A percentile compares a stretch with the other conserved stretches of the same genome.
Conservation (phyloP, 805 yeast species). For the Sugiyamaella floridensis region DNA sequence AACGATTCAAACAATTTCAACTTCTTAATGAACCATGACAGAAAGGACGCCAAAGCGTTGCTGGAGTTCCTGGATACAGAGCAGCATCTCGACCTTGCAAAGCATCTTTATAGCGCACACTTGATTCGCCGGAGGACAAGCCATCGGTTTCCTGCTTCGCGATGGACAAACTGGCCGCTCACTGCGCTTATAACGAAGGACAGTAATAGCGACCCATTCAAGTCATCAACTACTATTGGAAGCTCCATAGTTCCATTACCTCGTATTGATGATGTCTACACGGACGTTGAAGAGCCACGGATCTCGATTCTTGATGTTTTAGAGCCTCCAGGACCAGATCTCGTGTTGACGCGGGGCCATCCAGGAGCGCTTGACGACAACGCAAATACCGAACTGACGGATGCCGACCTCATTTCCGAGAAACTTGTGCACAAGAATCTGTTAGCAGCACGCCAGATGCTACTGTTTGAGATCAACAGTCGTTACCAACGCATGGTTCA, state of each 20-base stretch:
- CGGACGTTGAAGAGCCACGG: neutral
- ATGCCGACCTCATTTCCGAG: neutral
- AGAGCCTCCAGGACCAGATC: neutral
- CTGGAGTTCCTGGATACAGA: slow-evolving; percentile 18
- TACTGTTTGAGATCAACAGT: slow-evolving; percentile 22
- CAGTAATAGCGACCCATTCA: neutral
- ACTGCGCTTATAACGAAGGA: neutral
- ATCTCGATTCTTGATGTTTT: neutral
- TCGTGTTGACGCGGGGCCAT: neutral
- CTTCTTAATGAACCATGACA: neutral
- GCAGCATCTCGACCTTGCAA: slow-evolving; percentile 42
- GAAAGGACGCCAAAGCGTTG: neutral
- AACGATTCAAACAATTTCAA: too few relatives aligned
- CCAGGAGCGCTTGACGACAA: neutral
- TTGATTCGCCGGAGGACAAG: slow-evolving; percentile 36
- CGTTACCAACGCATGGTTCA: slow-evolving; percentile 19
- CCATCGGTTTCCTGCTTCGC: slow-evolving; percentile 32
- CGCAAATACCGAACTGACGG: neutral
- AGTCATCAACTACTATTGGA: neutral
- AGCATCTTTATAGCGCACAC: slow-evolving; percentile 57
- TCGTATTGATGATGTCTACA: neutral
- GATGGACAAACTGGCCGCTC: slow-evolving; percentile 61
- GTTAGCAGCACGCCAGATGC: slow-evolving; percentile 10
- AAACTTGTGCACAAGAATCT: slow-evolving; percentile 1
- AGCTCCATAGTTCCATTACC: neutral